Percentiles rank a stretch among this genome's conserved stretches.
These are phyloP conservation scores for Rehmannia glutinosa DNA, from an alignment of 257 asterid genomes.

Conservation along the genomic window DNA sequence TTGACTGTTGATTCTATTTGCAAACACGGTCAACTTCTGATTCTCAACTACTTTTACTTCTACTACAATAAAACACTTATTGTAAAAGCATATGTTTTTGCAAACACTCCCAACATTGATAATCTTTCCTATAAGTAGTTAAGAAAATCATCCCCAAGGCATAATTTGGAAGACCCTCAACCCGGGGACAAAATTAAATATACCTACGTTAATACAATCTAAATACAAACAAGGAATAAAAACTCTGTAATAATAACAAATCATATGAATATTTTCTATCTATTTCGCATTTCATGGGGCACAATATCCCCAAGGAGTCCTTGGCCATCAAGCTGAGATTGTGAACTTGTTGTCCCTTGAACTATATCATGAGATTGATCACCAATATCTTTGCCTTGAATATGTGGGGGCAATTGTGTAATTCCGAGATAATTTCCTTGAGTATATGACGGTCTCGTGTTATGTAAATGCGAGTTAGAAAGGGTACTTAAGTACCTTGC, in stretches of 20 bases:
- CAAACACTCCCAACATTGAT: too few relatives aligned
- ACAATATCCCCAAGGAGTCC: constrained; percentile 88
- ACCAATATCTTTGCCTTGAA: constrained; percentile 10
- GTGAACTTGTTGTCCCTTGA: constrained; percentile 17
- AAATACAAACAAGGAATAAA: neutral
- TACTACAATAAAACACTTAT: too few relatives aligned
- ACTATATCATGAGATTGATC: neutral
- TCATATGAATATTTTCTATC: constrained; percentile 3
- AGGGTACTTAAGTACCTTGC: constrained; percentile 27
- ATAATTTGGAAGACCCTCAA: neutral
- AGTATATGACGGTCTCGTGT: constrained; percentile 27
- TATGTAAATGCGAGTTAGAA: constrained; percentile 28
- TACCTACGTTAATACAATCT: neutral
- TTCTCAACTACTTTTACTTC: too few relatives aligned
- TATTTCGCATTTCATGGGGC: constrained; percentile 53
- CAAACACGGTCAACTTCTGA: too few relatives aligned
- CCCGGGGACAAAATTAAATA: neutral
- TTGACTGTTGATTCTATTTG: too few relatives aligned
- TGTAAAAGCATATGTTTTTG: too few relatives aligned
- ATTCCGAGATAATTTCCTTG: constrained; percentile 25
- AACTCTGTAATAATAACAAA: neutral
- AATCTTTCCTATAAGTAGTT: too few relatives aligned
- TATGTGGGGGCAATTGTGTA: constrained; percentile 13
- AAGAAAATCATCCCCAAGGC: too few relatives aligned
- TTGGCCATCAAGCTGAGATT: constrained; percentile 31